These are phyloP conservation scores for Urostyla sp. DNA, from an alignment of 73 alveolate genomes.

Conservation along the genomic window DNA sequence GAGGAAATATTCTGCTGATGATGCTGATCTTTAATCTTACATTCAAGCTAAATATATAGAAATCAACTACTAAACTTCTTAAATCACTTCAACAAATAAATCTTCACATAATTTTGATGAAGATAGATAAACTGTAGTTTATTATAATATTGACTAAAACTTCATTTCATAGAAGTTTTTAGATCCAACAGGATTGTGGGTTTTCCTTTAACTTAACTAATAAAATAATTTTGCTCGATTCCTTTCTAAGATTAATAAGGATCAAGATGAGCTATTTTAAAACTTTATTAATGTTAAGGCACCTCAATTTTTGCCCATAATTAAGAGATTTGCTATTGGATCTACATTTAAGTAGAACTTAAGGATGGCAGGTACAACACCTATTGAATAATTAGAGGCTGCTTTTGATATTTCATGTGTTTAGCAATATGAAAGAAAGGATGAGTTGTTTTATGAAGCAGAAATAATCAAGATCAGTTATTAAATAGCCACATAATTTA, in stretches of 20 bases:
- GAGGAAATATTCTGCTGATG: background rate
- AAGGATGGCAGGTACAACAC: slow-evolving; percentile 10
- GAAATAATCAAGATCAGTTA: slow-evolving; percentile 26
- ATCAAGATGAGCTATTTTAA: too few species aligned
- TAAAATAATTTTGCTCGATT: slow-evolving; percentile 28
- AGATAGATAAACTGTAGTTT: background rate
- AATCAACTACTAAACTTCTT: too few species aligned
- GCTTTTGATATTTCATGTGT: slow-evolving; percentile 13
- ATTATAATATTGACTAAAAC: slow-evolving; percentile 5
- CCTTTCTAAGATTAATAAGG: too few species aligned
- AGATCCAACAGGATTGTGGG: slow-evolving; percentile 37
- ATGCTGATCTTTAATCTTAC: too few species aligned
- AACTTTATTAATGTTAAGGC: too few species aligned
- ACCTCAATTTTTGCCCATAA: slow-evolving; percentile 1
- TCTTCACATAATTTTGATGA: background rate
- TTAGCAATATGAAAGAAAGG: slow-evolving; percentile 7
- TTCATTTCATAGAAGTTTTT: background rate
- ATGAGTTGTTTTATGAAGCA: slow-evolving; percentile 53
- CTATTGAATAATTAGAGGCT: slow-evolving; percentile 33
- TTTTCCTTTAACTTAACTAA: slow-evolving; percentile 3
- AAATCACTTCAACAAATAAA: background rate
- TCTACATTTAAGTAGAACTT: slow-evolving; percentile 5
- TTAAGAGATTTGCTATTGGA: slow-evolving; percentile 26
- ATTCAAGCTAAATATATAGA: too few species aligned
- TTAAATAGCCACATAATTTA: background rate